Percentiles rank a stretch among this genome's conserved stretches.
Evolutionary conservation across 495 filamentous ascomycete species (phyloP).

Genomic region (Penicillium pancosmium): DNA sequence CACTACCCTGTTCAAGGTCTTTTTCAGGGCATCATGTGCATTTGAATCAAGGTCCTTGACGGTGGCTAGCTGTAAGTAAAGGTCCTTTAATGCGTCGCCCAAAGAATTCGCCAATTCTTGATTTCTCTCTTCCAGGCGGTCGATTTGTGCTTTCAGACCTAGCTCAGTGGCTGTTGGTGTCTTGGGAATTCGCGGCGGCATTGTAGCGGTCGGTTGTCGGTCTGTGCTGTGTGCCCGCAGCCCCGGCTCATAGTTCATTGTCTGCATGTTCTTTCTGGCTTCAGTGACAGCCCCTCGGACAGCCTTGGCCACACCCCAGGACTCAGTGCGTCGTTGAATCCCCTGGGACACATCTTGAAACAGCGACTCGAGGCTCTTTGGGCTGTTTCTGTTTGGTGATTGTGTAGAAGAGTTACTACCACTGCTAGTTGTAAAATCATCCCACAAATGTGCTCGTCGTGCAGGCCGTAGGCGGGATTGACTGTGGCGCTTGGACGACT

Average conservation of each 20-base stretch:
- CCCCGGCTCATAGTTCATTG: constrained; percentile 53
- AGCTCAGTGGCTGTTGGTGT: constrained; percentile 19
- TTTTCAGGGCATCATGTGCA: constrained; percentile 24
- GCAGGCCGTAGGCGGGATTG: constrained; percentile 32
- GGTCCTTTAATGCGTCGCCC: constrained; percentile 66
- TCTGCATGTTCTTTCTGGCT: constrained; percentile 72
- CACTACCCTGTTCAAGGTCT: constrained; percentile 72
- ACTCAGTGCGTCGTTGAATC: constrained; percentile 79
- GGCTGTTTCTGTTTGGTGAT: constrained; percentile 62
- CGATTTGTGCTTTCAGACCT: constrained; percentile 38
- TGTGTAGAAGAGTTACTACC: constrained; percentile 37
- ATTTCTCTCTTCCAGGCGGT: constrained; percentile 68
- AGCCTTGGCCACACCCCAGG: constrained; percentile 86
- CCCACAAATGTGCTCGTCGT: constrained; percentile 37
- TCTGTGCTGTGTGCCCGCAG: constrained; percentile 15
- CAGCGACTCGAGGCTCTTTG: constrained; percentile 69
- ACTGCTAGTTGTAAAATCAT: constrained; percentile 36
- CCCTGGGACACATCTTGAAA: constrained; percentile 85
- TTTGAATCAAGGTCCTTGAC: constrained; percentile 54
- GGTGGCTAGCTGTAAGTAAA: constrained; percentile 54
- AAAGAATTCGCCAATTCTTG: constrained; percentile 72
- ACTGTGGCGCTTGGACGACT: constrained; percentile 33
- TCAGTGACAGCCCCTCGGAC: constrained; percentile 88
- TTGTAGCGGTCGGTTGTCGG: constrained; percentile 9
- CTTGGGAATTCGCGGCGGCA: constrained; percentile 1